phyloP scores from a whole-genome alignment of 352 stramenopile genomes.

The Phytophthora lateralis region DNA sequence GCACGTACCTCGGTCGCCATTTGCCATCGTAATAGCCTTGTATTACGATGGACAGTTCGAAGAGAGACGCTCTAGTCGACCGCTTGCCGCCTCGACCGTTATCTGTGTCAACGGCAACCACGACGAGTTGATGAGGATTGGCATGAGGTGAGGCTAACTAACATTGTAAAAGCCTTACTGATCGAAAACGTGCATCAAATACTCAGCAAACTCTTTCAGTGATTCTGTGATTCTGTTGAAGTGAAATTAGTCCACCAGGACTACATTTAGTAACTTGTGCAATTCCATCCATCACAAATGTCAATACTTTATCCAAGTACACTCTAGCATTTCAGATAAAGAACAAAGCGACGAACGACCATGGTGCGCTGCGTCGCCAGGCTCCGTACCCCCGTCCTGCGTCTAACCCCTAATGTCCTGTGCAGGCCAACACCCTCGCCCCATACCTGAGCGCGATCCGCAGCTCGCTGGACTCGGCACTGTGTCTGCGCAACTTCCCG shows the following conservation, averaged over 20 bases:
- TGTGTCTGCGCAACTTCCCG: conserved; percentile 96
- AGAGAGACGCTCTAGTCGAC: no score
- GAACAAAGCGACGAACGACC: conserved; percentile 16
- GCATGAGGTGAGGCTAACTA: no score
- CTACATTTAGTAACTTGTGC: background rate
- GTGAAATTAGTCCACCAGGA: background rate
- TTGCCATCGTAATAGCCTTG: no score
- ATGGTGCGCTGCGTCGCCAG: conserved; percentile 21
- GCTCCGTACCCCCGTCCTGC: background rate
- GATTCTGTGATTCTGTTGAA: background rate
- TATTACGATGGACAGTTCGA: no score
- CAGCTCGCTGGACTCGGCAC: conserved; percentile 90
- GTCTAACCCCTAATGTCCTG: background rate
- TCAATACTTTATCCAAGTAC: no score
- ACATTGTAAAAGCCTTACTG: no score
- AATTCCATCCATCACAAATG: background rate
- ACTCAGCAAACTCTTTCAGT: no score
- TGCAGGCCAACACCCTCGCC: conserved; percentile 84
- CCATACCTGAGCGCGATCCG: conserved; percentile 94
- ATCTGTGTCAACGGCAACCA: no score
- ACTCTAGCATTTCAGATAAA: conserved; percentile 13
- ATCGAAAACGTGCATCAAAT: no score
- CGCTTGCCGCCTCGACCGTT: no score
- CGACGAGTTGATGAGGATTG: no score
- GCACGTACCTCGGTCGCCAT: no score